phyloP scores from a whole-genome alignment of 495 filamentous ascomycete genomes.

The Aspergillus heteromorphus region DNA sequence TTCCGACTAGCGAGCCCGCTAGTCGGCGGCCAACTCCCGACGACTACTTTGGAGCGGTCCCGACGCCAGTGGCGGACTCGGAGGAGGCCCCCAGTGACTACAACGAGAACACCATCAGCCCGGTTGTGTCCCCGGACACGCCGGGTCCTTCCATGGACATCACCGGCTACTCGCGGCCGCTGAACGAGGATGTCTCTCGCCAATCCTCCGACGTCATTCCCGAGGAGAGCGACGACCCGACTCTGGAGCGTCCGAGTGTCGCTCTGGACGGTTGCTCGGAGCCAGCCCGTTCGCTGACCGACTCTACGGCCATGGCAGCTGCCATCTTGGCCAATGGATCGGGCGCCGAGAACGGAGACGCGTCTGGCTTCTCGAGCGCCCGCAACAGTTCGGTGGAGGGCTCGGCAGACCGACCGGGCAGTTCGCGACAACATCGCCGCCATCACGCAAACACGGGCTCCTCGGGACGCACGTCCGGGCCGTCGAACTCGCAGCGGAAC shows the following conservation, averaged over 20 bases:
- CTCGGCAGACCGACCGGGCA: slow-evolving; percentile 24
- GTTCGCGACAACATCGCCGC: slow-evolving; percentile 28
- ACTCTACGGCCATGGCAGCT: slow-evolving; percentile 30
- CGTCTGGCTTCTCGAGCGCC: slow-evolving; percentile 7
- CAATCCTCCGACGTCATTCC: slow-evolving; percentile 37
- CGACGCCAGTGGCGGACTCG: slow-evolving; percentile 14
- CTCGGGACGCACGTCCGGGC: slow-evolving; percentile 31
- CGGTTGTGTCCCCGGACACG: slow-evolving; percentile 37
- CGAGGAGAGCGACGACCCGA: slow-evolving; percentile 9
- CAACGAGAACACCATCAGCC: slow-evolving; percentile 36
- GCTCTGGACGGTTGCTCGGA: slow-evolving; percentile 4
- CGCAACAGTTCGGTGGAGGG: slow-evolving; percentile 19
- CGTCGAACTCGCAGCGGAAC: slow-evolving; percentile 35
- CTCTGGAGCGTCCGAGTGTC: not conserved
- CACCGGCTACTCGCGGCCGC: slow-evolving; percentile 21
- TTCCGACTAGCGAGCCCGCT: slow-evolving; percentile 4
- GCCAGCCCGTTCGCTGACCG: slow-evolving; percentile 11
- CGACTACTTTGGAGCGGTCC: slow-evolving; percentile 19
- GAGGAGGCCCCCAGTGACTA: slow-evolving; percentile 14
- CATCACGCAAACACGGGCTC: slow-evolving; percentile 37
- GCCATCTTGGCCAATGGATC: slow-evolving; percentile 27
- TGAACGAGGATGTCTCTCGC: slow-evolving; percentile 24
- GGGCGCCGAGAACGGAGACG: slow-evolving; percentile 6
- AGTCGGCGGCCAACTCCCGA: not conserved
- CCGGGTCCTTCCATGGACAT: slow-evolving; percentile 40